Percentiles rank a stretch among this genome's conserved stretches.
Conservation (phyloP, 495 filamentous ascomycete genomes). For the Penicillium crystallinum region DNA sequence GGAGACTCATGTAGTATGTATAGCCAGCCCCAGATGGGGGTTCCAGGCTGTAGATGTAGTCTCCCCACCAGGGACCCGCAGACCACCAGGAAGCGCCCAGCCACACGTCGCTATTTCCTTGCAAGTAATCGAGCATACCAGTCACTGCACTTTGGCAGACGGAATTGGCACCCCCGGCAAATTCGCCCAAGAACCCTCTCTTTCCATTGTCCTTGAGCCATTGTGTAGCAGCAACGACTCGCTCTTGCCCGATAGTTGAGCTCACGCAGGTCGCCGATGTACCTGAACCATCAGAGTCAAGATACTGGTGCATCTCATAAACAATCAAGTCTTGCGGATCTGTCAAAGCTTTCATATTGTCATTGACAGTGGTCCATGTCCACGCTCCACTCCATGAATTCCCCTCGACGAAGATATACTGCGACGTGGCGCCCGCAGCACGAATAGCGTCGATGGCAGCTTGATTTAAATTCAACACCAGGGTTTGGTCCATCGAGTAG, state of each 20-base stretch:
- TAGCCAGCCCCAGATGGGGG: constrained; percentile 48
- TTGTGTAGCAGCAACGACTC: constrained; percentile 54
- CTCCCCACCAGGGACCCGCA: constrained; percentile 52
- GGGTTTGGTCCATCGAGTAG: constrained; percentile 59
- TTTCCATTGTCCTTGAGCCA: constrained; percentile 65
- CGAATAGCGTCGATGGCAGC: constrained; percentile 66
- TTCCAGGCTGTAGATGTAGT: constrained; percentile 55
- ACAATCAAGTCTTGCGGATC: constrained; percentile 40
- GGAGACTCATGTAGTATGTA: constrained; percentile 21
- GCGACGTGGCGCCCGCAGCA: constrained; percentile 54
- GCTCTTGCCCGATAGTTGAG: constrained; percentile 54
- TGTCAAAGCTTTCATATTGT: constrained; percentile 48
- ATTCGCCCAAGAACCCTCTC: constrained; percentile 63
- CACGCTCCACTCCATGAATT: constrained; percentile 60
- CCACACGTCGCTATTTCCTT: constrained; percentile 60
- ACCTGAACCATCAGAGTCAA: constrained; percentile 48
- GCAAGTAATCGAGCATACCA: constrained; percentile 54
- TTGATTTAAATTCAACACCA: constrained; percentile 64
- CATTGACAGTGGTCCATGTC: constrained; percentile 45
- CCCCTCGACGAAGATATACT: constrained; percentile 66
- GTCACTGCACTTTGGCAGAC: constrained; percentile 57
- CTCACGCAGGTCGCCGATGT: constrained; percentile 53
- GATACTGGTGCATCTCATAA: constrained; percentile 11
- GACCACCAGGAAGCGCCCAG: constrained; percentile 63
- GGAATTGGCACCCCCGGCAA: constrained; percentile 58